Evolutionary conservation across 2,329 filamentous ascomycete species (phyloP).

Genomic region (Fusarium abutilonis): DNA sequence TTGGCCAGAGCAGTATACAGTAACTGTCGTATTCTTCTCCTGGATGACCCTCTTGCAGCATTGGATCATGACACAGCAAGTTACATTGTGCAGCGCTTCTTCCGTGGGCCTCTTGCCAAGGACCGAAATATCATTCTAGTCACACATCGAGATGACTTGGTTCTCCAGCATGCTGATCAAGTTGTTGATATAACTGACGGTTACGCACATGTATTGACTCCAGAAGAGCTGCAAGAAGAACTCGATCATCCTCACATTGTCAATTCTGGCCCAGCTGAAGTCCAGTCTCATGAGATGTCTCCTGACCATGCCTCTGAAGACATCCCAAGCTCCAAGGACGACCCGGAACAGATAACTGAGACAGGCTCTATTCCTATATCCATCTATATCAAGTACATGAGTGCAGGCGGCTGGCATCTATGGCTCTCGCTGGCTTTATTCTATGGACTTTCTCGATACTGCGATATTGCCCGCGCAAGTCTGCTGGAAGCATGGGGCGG

Average conservation of each 20-base stretch:
- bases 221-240: conserved; percentile 56
- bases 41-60: conserved; percentile 72
- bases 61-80: conserved; percentile 70
- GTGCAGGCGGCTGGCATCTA: conserved; percentile 77
- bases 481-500: conserved; percentile 91
- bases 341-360: conserved; percentile 49
- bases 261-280: conserved; percentile 6
- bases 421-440: conserved; percentile 74
- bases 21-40: conserved; percentile 63
- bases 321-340: conserved; percentile 32
- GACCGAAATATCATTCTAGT: conserved; percentile 80
- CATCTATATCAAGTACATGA: conserved; percentile 88
- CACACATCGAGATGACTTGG: conserved; percentile 82
- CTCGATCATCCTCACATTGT: conserved; percentile 53
- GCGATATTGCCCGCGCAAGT: conserved; percentile 75
- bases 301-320: conserved; percentile 49
- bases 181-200: conserved; percentile 75
- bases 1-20: conserved; percentile 72
- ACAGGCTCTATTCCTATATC: conserved; percentile 77
- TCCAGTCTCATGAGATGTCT: conserved; percentile 38
- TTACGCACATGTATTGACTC: conserved; percentile 59
- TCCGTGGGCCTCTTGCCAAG: conserved; percentile 68
- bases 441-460: conserved; percentile 70
- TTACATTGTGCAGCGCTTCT: conserved; percentile 68
- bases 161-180: conserved; percentile 76